A percentile compares a stretch with the other conserved stretches of the same genome.
phyloP scores from a whole-genome alignment of 129 eudicot genomes.

The Chrysanthemum makinoi region DNA sequence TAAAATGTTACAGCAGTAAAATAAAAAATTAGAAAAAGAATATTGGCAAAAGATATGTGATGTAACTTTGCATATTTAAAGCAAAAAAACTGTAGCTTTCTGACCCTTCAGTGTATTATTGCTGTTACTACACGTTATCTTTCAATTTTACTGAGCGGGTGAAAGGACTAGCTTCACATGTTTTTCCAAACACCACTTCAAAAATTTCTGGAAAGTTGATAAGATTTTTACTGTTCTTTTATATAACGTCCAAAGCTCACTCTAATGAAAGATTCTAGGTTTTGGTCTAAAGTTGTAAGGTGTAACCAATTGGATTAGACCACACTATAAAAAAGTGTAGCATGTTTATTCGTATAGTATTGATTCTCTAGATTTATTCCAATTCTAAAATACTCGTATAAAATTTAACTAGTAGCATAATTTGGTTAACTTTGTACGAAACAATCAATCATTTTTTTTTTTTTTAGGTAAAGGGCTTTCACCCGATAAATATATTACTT shows the following conservation, averaged over 20 bases:
- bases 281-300: neutral
- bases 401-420: too few species aligned
- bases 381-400: neutral
- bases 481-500: too few species aligned
- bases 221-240: neutral
- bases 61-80: slow-evolving; percentile 39
- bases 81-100: slow-evolving; percentile 28
- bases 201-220: neutral
- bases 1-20: slow-evolving; percentile 21
- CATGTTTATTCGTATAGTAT: neutral
- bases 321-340: neutral
- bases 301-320: slow-evolving; percentile 1
- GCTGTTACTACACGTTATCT: slow-evolving; percentile 37
- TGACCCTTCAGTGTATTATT: slow-evolving; percentile 31
- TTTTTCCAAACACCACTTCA: neutral
- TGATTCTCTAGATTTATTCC: slow-evolving; percentile 1
- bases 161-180: slow-evolving; percentile 17
- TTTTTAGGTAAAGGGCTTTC: too few species aligned
- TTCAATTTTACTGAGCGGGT: slow-evolving; percentile 29
- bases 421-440: too few species aligned
- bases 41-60: slow-evolving; percentile 37
- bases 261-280: neutral
- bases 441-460: neutral
- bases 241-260: neutral
- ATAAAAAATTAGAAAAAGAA: slow-evolving; percentile 25